Evolutionary conservation across 257 asterid species (phyloP).

Genomic region (Lavandula angustifolia): DNA sequence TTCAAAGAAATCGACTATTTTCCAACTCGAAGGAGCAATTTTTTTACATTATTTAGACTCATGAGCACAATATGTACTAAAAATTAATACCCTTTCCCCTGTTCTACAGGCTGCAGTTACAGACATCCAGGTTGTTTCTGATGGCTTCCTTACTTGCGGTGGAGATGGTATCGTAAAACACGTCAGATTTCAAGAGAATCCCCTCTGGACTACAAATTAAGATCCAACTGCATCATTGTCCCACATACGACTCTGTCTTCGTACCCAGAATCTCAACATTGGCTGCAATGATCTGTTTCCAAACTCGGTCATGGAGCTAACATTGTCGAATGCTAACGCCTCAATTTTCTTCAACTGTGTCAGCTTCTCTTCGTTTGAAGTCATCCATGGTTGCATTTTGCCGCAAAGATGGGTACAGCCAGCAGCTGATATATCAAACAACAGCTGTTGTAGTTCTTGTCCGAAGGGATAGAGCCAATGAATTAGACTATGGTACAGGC

Average conservation of each 20-base stretch:
- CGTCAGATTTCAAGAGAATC: conserved; percentile 46
- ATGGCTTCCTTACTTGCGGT: conserved; percentile 95
- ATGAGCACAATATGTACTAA: too few species aligned
- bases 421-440: background rate
- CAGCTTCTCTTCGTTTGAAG: background rate
- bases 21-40: background rate
- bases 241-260: background rate
- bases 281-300: background rate
- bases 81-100: conserved; percentile 29
- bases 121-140: conserved; percentile 77
- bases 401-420: background rate
- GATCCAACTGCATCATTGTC: conserved; percentile 8
- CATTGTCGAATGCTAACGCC: background rate
- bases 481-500: background rate
- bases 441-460: background rate
- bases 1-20: conserved; percentile 12
- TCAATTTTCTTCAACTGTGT: conserved; percentile 3
- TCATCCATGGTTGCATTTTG: conserved; percentile 1
- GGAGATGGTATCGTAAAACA: conserved; percentile 86
- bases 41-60: too few species aligned
- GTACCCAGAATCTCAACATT: background rate
- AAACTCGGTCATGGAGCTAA: background rate
- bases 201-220: conserved; percentile 20
- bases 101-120: conserved; percentile 79
- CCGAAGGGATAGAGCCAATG: background rate